A percentile compares a stretch with the other conserved stretches of the same genome.
phyloP scores from a whole-genome alignment of 73 alveolate species.

The Paramecium octaurelia region DNA sequence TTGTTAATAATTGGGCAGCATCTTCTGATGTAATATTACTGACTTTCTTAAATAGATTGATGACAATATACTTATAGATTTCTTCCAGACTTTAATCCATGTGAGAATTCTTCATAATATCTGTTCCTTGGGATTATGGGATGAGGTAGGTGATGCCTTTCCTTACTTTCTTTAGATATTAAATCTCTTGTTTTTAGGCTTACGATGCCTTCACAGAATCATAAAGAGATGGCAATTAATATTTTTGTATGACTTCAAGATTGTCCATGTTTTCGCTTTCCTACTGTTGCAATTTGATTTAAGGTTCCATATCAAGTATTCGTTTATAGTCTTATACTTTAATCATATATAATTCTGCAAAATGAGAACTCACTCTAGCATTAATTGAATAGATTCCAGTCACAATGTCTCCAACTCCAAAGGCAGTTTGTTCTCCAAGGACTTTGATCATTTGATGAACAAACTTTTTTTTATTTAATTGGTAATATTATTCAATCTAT shows the following conservation, averaged over 20 bases:
- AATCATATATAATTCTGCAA: neutral
- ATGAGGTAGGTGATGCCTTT: neutral
- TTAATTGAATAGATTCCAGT: neutral
- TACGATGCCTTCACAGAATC: neutral
- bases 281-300: neutral
- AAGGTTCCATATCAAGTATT: neutral
- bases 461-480: neutral
- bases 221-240: neutral
- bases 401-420: neutral
- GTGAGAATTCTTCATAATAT: neutral
- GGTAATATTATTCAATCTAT: neutral
- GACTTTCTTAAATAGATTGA: conserved; percentile 3
- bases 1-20: neutral
- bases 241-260: neutral
- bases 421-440: neutral
- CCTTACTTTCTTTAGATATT: neutral
- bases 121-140: neutral
- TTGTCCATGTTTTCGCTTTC: neutral
- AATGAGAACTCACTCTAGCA: neutral
- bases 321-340: neutral
- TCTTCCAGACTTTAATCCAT: neutral
- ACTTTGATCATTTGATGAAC: neutral
- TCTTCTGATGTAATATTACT: neutral
- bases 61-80: neutral
- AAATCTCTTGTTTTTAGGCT: neutral